Base-by-base conservation (phyloP, 768 basidiomycete genomes). In the Serendipita vermifera region DNA sequence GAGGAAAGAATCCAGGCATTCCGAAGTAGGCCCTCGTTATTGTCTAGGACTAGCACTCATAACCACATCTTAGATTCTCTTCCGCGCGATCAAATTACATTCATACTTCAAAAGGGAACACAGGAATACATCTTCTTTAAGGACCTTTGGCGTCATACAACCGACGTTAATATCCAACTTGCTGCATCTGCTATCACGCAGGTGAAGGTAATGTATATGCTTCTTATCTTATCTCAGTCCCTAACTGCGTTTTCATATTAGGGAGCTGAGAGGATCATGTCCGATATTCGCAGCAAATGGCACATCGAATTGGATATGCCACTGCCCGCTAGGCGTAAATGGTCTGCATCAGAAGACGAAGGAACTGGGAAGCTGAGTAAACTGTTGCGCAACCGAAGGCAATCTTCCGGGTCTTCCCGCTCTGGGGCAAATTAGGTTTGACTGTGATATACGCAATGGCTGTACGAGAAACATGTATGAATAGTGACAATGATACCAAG, bases 201-300 rank as follows among this genome's bases (percentile, higher is more conserved):
- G 6, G 27, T 29, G 5, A 51, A 29, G 27, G 46, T 51, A 26
- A 26, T 40, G 40, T 43, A 24, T 51, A 20, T 5, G 15, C 7
- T n/a, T 29, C 24, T 29, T 3, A 7, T 22, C 15, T 20, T 20
- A 7, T 51, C 22, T 3, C n/a, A 29, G 4, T 15, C 3, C 22
- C n/a, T 6, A 26, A 15, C 15, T 5, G 31, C 22, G 17, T 5
- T 26, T 3, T 3, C 5, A 26, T 15, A 51, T 51, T n/a, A 51
- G 46, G n/a, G n/a, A n/a, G 5, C 46, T 20, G 46, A 51, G 5
- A 51, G 22, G n/a, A 22, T 51, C 31, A 5, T 51, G 15, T 20
- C n/a, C 15, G 46, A 51, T 29, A 29, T 51, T 6, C 46, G 46
- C 15, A 51, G 20, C n/a, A 51, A 51, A 29, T 51, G 46, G 46